A percentile compares a stretch with the other conserved stretches of the same genome.
phyloP scores from a whole-genome alignment of 1,284 basidiomycete genomes.

The Apiotrichum gracile region DNA sequence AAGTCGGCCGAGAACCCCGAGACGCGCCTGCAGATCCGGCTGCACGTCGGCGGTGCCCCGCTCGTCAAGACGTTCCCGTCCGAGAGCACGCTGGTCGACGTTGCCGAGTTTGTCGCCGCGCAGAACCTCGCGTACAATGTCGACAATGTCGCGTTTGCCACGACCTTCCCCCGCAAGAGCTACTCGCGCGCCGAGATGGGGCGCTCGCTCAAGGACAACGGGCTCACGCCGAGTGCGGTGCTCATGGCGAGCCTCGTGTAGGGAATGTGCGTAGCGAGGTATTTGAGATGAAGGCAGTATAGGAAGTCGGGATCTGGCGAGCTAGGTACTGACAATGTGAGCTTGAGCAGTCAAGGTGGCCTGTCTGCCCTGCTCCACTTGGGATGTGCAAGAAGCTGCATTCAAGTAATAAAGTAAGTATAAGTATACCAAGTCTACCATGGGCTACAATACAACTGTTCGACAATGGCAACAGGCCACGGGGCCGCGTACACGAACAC shows the following conservation, averaged over 20 bases:
- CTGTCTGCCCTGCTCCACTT: too few species aligned
- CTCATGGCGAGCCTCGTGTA: conserved; percentile 30
- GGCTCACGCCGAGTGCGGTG: conserved; percentile 46
- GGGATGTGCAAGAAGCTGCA: neutral
- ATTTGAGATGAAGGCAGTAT: neutral
- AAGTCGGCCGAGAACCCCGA: conserved; percentile 71
- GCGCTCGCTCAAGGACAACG: conserved; percentile 45
- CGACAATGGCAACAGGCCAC: neutral
- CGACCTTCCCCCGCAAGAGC: conserved; percentile 69
- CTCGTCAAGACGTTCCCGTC: conserved; percentile 72
- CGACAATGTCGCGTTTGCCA: conserved; percentile 66
- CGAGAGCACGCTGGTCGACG: conserved; percentile 67
- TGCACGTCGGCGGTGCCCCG: conserved; percentile 70
- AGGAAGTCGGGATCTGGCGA: too few species aligned
- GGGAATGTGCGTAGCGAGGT: neutral
- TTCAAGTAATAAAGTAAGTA: neutral
- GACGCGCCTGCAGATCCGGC: conserved; percentile 72
- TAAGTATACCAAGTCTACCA: neutral
- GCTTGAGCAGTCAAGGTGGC: too few species aligned
- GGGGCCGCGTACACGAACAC: neutral
- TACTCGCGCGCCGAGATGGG: conserved; percentile 40
- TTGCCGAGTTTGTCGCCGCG: conserved; percentile 76
- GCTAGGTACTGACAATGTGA: too few species aligned
- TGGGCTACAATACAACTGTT: neutral
- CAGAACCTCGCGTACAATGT: conserved; percentile 65